A percentile compares a stretch with the other conserved stretches of the same genome.
Conservation (phyloP, 208 protist species). For the Crithidia mellificae region DNA sequence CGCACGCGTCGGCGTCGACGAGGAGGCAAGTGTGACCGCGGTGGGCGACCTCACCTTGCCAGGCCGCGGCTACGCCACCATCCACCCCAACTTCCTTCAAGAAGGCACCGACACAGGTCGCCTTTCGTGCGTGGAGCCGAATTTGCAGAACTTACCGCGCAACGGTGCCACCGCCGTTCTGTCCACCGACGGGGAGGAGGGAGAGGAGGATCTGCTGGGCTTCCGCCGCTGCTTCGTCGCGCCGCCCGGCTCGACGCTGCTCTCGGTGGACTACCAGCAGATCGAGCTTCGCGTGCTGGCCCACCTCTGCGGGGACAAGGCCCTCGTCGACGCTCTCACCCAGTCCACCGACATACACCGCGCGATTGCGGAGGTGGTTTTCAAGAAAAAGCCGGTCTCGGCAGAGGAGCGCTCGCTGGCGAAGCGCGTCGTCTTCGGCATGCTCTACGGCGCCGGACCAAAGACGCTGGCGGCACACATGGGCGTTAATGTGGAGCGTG, state of each 20-base stretch:
- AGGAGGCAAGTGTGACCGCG: slow-evolving; percentile 21
- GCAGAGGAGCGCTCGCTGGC: slow-evolving; percentile 70
- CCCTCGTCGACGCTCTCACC: slow-evolving; percentile 67
- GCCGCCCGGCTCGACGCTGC: slow-evolving; percentile 49
- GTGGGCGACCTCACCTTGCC: slow-evolving; percentile 23
- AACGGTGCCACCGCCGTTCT: slow-evolving; percentile 16
- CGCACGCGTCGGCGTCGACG: slow-evolving; percentile 3
- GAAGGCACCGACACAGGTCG: slow-evolving; percentile 90
- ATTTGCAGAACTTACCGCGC: slow-evolving; percentile 89
- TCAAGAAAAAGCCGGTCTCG: slow-evolving; percentile 69
- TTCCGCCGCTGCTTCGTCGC: slow-evolving; percentile 85
- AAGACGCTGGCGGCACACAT: slow-evolving; percentile 75
- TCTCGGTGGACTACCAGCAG: slow-evolving; percentile 91
- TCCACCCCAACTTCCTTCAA: slow-evolving; percentile 87
- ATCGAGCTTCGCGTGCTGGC: slow-evolving; percentile 92
- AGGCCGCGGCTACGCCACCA: slow-evolving; percentile 27
- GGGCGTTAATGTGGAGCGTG: slow-evolving; percentile 63
- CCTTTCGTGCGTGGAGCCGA: slow-evolving; percentile 87
- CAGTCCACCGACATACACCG: slow-evolving; percentile 77
- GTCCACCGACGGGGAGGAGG: slow-evolving; percentile 9
- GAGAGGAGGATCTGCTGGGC: slow-evolving; percentile 42
- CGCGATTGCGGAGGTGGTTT: slow-evolving; percentile 72
- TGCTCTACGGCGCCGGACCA: slow-evolving; percentile 83
- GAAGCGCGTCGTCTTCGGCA: slow-evolving; percentile 88
- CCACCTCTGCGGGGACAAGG: slow-evolving; percentile 74